A percentile compares a stretch with the other conserved stretches of the same genome.
Evolutionary conservation across 768 basidiomycete species (phyloP).

Genomic region (Mycena sanguinolenta): DNA sequence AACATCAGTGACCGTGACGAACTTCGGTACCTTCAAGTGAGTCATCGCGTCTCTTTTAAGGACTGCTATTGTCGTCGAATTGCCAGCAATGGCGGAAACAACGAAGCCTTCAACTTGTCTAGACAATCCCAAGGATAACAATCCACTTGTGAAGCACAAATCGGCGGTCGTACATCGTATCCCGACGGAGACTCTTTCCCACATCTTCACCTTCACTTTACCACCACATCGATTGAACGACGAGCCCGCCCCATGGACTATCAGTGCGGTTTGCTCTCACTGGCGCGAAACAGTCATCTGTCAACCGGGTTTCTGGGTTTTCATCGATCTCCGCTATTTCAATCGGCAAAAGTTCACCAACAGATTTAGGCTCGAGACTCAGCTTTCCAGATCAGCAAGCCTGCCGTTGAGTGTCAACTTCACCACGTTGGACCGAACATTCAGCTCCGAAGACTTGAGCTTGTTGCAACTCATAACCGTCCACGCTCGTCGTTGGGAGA

Average conservation of each 20-base stretch:
- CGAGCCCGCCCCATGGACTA: neutral
- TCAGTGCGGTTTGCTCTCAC: slow-evolving; percentile 16
- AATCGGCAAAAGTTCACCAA: too few relatives aligned
- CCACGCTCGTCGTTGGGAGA: slow-evolving; percentile 11
- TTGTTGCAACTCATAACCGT: neutral
- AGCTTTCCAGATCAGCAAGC: neutral
- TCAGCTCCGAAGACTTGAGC: neutral
- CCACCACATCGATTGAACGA: neutral
- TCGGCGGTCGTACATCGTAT: too few relatives aligned
- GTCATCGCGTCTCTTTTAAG: too few relatives aligned
- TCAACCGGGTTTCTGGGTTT: neutral
- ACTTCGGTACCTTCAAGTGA: too few relatives aligned
- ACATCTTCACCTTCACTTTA: slow-evolving; percentile 15
- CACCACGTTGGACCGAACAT: neutral
- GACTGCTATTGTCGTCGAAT: too few relatives aligned
- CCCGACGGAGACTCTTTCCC: slow-evolving; percentile 14
- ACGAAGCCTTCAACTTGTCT: too few relatives aligned
- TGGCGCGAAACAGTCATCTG: slow-evolving; percentile 5
- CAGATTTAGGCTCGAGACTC: too few relatives aligned
- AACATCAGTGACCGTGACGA: too few relatives aligned
- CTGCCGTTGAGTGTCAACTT: neutral
- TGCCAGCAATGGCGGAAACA: too few relatives aligned
- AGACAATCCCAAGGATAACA: too few relatives aligned
- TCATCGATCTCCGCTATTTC: too few relatives aligned
- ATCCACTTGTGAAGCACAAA: too few relatives aligned